Percentiles rank a stretch among this genome's conserved stretches.
phyloP scores from a whole-genome alignment of 1,284 basidiomycete genomes.

The Abortiporus biennis region DNA sequence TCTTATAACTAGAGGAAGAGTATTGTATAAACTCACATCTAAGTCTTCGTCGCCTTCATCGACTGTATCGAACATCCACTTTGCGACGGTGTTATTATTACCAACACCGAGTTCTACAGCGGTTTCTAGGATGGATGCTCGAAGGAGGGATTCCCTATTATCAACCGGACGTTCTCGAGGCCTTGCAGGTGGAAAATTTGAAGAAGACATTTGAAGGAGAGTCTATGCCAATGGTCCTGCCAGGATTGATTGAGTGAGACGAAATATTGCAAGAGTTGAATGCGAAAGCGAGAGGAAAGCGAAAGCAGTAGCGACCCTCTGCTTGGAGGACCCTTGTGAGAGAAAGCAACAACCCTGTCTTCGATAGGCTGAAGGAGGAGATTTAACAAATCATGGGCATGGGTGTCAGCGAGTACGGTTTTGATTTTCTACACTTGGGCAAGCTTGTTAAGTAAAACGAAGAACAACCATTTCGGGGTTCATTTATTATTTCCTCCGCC shows the following conservation, averaged over 20 bases:
- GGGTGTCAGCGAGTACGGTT: no score
- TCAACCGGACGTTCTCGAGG: slow-evolving; percentile 15
- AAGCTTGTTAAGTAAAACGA: no score
- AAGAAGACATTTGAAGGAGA: slow-evolving; percentile 15
- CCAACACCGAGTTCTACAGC: slow-evolving; percentile 60
- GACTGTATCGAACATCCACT: slow-evolving; percentile 63
- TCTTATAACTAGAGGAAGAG: slow-evolving; percentile 5
- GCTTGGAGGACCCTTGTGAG: no score
- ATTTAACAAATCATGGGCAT: background rate
- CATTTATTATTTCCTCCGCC: no score
- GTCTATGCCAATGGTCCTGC: no score
- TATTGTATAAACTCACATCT: slow-evolving; percentile 21
- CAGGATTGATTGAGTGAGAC: no score
- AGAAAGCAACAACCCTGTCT: no score
- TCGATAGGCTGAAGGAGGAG: slow-evolving; percentile 5
- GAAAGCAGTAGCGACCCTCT: no score
- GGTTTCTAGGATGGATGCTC: slow-evolving; percentile 66
- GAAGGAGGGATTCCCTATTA: slow-evolving; percentile 48
- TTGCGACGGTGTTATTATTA: slow-evolving; percentile 46
- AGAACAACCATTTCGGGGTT: no score
- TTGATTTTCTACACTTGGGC: no score
- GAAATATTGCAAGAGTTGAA: no score
- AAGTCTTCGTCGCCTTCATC: slow-evolving; percentile 45
- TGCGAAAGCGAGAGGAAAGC: no score
- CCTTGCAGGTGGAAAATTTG: slow-evolving; percentile 11